Base-by-base conservation (phyloP, 2,329 filamentous ascomycete genomes). In the Alternaria novae-zelandiae region DNA sequence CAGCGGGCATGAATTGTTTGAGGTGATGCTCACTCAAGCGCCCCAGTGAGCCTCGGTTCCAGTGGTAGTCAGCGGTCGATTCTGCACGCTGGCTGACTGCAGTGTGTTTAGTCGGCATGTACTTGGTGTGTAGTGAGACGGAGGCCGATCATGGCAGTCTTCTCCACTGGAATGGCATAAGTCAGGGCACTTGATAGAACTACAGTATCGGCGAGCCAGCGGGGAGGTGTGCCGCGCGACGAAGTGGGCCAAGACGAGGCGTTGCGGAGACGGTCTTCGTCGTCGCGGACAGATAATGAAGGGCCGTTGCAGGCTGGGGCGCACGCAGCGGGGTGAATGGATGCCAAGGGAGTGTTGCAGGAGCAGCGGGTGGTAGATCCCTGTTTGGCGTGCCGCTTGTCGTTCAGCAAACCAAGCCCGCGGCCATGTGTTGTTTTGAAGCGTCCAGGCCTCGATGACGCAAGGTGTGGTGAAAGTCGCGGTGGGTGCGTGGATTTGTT, bases 401-500 rank as follows among this genome's bases (percentile, higher is more conserved):
- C 54, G 57, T 28, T 53, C 51, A 57, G 57, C 63, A 51, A 64
- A 59, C 51, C 56, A 56, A 36, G n/a, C 28, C 17, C 43, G 9
- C 46, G 15, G 45, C 30, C 7, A 23, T 32, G 46, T n/a, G 21
- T 30, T 50, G 53, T 46, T 36, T 51, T 46, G 56, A 47, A 57
- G 60, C 53, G 17, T 51, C 21, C 12, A 55, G 51, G 36, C 28
- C 23, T 28, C 51, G 53, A 70, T 67, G 69, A 66, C 64, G 69
- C 68, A 67, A 65, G 12, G 30, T 21, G 30, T 61, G 65, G 59
- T 57, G 61, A 47, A 25, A 41, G 49, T 17, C 26, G 30, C n/a
- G 36, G 36, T 41, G 36, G n/a, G 36, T 41, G 36, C 36, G 62
- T 57, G 59, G 57, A 61, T 62, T 65, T 28, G 64, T 59, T 66